Base-by-base conservation (phyloP, 306 rosid genomes). In the Macrotyloma uniflorum region DNA sequence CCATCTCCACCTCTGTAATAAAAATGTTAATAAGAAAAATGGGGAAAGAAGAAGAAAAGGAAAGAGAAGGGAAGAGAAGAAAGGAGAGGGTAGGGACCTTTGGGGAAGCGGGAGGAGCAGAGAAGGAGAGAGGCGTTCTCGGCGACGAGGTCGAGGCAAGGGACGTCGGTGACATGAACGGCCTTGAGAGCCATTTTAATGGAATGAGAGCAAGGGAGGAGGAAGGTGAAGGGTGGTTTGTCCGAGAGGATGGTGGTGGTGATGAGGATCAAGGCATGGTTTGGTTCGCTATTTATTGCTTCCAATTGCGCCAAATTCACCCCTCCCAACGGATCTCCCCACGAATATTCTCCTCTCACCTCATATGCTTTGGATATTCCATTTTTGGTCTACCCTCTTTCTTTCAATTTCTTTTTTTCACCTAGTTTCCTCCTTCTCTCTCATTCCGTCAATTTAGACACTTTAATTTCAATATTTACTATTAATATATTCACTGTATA, bases 101-200 rank as follows among this genome's bases (percentile, higher is more conserved):
- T 76, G 36, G 82, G 30, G 66, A 75, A 49, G 50, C 86, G 79
- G 80, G 80, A 2, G 49, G 84, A 63, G 80, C 8, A 55, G 53
- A 40, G 53, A 42, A 80, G 2, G 33, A 89, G 59, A 23, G 86
- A 70, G n/a, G 90, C 66, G 64, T 72, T 75, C 3, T 82, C 84
- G 0, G 81, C 70, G 15, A 88, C 81, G 9, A 49, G 86, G 70
- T 87, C 86, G 53, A 81, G 81, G 67, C 66, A 65, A n/a, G 91
- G 91, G 49, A 86, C 88, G 49, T 87, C 83, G 70, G 89, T 63
- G 80, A 84, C 89, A 46, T 83, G 90, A 1, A 87, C 85, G 72
- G 96, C 89, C 46, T 72, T 78, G 67, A 87, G 82, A 70, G 95
- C 84, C 88, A 79, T 78, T 0, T 13, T 0, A 55, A 11, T 24